Evolutionary conservation across 768 basidiomycete species (phyloP).

Genomic region (Mycena polygramma): DNA sequence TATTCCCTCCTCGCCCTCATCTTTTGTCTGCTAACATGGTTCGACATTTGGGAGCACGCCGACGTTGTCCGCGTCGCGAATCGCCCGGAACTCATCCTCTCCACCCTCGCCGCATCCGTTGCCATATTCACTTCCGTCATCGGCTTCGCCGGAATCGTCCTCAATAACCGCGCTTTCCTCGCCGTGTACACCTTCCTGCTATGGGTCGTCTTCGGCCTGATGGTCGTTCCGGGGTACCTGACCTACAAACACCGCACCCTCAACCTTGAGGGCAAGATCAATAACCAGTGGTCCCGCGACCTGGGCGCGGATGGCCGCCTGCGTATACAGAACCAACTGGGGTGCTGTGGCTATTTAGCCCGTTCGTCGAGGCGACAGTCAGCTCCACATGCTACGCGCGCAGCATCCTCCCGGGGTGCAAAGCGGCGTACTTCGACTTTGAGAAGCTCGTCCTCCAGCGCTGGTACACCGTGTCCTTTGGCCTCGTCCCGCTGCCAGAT

Average conservation of each 20-base stretch:
- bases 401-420: slow-evolving; percentile 80
- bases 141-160: slow-evolving; percentile 84
- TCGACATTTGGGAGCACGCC: slow-evolving; percentile 77
- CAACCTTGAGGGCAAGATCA: slow-evolving; percentile 87
- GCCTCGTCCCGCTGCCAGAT: slow-evolving; percentile 79
- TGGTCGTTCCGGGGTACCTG: slow-evolving; percentile 83
- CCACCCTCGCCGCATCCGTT: slow-evolving; percentile 72
- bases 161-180: slow-evolving; percentile 88
- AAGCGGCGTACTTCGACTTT: slow-evolving; percentile 70
- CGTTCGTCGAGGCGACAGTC: slow-evolving; percentile 84
- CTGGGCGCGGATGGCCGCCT: slow-evolving; percentile 73
- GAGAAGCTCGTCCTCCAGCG: slow-evolving; percentile 65
- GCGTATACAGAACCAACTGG: slow-evolving; percentile 78
- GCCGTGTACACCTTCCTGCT: slow-evolving; percentile 82
- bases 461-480: slow-evolving; percentile 78
- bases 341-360: slow-evolving; percentile 88
- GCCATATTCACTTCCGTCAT: slow-evolving; percentile 76
- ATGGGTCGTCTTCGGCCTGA: slow-evolving; percentile 80
- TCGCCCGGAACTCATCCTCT: slow-evolving; percentile 73
- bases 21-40: slow-evolving; percentile 80
- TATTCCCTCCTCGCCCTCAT: slow-evolving; percentile 76
- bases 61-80: slow-evolving; percentile 83
- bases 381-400: slow-evolving; percentile 82
- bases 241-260: slow-evolving; percentile 81
- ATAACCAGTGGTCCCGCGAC: slow-evolving; percentile 78